phyloP scores from a whole-genome alignment of 768 basidiomycete species.

The Crucibulum laeve region DNA sequence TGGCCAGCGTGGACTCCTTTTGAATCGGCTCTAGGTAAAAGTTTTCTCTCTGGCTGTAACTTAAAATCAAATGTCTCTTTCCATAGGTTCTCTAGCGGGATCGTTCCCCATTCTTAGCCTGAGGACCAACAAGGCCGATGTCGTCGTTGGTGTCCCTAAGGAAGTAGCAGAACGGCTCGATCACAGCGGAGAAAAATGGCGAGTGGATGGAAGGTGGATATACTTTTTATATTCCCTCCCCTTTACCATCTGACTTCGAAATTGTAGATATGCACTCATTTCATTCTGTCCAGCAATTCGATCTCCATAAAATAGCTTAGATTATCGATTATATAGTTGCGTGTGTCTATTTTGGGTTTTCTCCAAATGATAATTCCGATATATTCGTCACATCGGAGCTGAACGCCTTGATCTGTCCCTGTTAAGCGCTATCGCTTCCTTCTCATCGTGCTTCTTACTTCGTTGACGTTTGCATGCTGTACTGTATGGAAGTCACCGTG shows the following conservation, averaged over 20 bases:
- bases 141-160: conserved; percentile 75
- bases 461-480: too few species aligned
- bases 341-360: too few species aligned
- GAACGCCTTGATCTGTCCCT: too few species aligned
- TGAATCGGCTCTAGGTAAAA: conserved; percentile 61
- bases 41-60: background rate
- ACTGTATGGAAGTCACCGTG: too few species aligned
- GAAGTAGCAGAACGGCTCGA: conserved; percentile 70
- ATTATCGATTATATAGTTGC: too few species aligned
- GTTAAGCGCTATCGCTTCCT: too few species aligned
- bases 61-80: conserved; percentile 6
- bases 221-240: background rate
- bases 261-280: conserved; percentile 38
- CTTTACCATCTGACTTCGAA: background rate
- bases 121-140: conserved; percentile 94
- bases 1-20: conserved; percentile 87
- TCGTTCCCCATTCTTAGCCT: conserved; percentile 80
- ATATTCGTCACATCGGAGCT: too few species aligned
- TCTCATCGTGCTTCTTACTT: too few species aligned
- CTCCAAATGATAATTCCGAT: too few species aligned
- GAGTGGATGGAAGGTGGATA: conserved; percentile 75
- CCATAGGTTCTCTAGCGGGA: conserved; percentile 69
- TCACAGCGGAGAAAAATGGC: conserved; percentile 63
- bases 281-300: conserved; percentile 26
- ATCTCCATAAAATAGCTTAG: too few species aligned